A percentile compares a stretch with the other conserved stretches of the same genome.
Evolutionary conservation across 495 filamentous ascomycete species (phyloP).

Genomic region (Penicillium arizonense): DNA sequence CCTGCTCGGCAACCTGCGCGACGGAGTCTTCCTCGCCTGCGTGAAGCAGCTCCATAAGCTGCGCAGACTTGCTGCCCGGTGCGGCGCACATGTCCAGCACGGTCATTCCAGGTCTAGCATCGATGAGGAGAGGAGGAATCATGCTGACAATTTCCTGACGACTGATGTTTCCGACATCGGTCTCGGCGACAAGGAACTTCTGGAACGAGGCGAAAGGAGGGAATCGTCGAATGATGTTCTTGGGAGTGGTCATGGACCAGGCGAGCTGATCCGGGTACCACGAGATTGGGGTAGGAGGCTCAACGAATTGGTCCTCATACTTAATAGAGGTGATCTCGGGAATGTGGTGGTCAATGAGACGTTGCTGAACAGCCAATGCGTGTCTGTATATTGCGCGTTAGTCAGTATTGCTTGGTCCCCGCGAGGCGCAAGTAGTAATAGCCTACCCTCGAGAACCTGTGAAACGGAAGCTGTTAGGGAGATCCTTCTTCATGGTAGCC

Average conservation of each 20-base stretch:
- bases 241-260: constrained; percentile 95
- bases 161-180: constrained; percentile 93
- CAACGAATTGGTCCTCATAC: constrained; percentile 75
- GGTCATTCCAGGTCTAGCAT: constrained; percentile 83
- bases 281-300: constrained; percentile 72
- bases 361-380: constrained; percentile 81
- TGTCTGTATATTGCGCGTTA: constrained; percentile 49
- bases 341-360: constrained; percentile 81
- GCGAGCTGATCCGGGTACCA: constrained; percentile 95
- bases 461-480: constrained; percentile 96
- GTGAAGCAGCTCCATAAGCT: constrained; percentile 93
- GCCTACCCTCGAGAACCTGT: constrained; percentile 82
- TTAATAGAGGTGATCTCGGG: constrained; percentile 82
- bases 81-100: constrained; percentile 96
- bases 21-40: constrained; percentile 84
- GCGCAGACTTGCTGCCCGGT: constrained; percentile 93
- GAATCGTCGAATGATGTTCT: constrained; percentile 87
- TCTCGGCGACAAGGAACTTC: constrained; percentile 97
- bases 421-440: background rate
- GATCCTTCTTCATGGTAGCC: constrained; percentile 71
- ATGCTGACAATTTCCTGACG: constrained; percentile 97
- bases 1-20: constrained; percentile 53
- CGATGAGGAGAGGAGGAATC: constrained; percentile 95
- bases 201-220: constrained; percentile 92
- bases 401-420: constrained; percentile 10